phyloP scores from a whole-genome alignment of 352 stramenopile genomes.

The Phytophthora capsici region DNA sequence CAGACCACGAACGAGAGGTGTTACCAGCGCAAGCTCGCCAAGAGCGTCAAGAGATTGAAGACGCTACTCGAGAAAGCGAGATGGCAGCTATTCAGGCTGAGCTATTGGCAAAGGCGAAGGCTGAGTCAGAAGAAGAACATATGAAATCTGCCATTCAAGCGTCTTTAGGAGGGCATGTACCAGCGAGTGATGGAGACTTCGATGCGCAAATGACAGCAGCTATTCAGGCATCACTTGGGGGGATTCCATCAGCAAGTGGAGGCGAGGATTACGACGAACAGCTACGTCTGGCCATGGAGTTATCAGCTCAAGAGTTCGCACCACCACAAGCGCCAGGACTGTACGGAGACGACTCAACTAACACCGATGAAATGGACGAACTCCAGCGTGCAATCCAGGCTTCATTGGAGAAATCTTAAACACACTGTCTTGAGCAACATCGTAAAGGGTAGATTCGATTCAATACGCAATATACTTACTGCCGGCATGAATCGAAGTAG shows the following conservation, averaged over 20 bases:
- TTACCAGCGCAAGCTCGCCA: slow-evolving; percentile 25
- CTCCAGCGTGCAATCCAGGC: slow-evolving; percentile 84
- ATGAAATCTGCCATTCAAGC: slow-evolving; percentile 71
- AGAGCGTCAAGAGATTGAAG: slow-evolving; percentile 55
- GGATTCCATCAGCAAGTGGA: slow-evolving; percentile 9
- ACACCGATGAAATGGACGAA: slow-evolving; percentile 77
- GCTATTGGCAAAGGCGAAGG: slow-evolving; percentile 68
- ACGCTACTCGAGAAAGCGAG: slow-evolving; percentile 73
- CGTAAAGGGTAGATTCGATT: slow-evolving; percentile 28
- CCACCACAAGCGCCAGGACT: slow-evolving; percentile 27
- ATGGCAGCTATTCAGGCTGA: slow-evolving; percentile 78
- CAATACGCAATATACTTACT: slow-evolving; percentile 27
- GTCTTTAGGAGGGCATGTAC: slow-evolving; percentile 44
- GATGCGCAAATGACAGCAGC: slow-evolving; percentile 67
- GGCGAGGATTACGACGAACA: slow-evolving; percentile 61
- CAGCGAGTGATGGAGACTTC: slow-evolving; percentile 38
- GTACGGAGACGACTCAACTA: slow-evolving; percentile 22
- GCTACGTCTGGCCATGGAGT: slow-evolving; percentile 59
- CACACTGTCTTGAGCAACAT: slow-evolving; percentile 16
- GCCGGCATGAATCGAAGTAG: slow-evolving; percentile 16
- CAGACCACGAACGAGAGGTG: slow-evolving; percentile 46
- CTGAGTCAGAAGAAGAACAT: slow-evolving; percentile 77
- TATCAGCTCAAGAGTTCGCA: slow-evolving; percentile 68
- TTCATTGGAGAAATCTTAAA: slow-evolving; percentile 63
- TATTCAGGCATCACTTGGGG: slow-evolving; percentile 68